phyloP scores from a whole-genome alignment of 2,329 filamentous ascomycete genomes.

The Paecilomyces variotii region DNA sequence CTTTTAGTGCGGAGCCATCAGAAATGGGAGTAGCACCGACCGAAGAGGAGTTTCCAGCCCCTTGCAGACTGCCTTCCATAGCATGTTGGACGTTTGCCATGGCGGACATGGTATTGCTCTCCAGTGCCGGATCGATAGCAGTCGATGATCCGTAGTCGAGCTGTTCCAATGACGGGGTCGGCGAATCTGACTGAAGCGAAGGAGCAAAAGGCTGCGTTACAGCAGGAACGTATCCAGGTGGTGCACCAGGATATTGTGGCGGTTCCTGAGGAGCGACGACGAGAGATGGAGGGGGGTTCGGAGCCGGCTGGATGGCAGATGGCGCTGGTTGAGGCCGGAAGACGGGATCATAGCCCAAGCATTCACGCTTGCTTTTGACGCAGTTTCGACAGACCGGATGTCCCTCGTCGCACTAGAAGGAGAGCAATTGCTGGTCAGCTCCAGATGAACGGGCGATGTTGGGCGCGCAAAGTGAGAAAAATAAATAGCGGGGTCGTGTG shows the following conservation, averaged over 20 bases:
- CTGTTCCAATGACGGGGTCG: conserved; percentile 34
- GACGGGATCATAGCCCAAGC: conserved; percentile 60
- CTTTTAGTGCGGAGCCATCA: conserved; percentile 43
- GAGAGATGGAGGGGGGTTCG: conserved; percentile 34
- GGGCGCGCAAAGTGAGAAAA: conserved; percentile 7
- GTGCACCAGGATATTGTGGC: conserved; percentile 27
- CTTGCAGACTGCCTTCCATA: conserved; percentile 19
- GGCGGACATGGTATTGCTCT: conserved; percentile 31
- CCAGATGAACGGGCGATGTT: conserved; percentile 7
- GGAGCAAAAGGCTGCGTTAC: conserved; percentile 31
- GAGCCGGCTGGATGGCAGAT: conserved; percentile 58
- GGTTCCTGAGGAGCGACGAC: conserved; percentile 34
- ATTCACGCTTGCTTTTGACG: conserved; percentile 60
- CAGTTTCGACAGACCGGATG: conserved; percentile 78
- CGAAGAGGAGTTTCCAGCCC: conserved; percentile 16
- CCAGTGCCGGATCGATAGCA: conserved; percentile 60
- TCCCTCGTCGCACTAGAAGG: conserved; percentile 79
- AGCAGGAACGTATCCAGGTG: conserved; percentile 33
- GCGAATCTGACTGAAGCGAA: conserved; percentile 30
- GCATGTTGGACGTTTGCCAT: conserved; percentile 28
- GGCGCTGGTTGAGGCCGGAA: conserved; percentile 66
- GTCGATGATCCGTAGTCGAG: conserved; percentile 47
- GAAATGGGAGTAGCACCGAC: conserved; percentile 19
- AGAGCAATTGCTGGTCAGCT: conserved; percentile 11
- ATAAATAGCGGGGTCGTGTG: conserved; percentile 7